A percentile compares a stretch with the other conserved stretches of the same genome.
phyloP scores from a whole-genome alignment of 2,329 filamentous ascomycete species.

The Elsinoe perseae region DNA sequence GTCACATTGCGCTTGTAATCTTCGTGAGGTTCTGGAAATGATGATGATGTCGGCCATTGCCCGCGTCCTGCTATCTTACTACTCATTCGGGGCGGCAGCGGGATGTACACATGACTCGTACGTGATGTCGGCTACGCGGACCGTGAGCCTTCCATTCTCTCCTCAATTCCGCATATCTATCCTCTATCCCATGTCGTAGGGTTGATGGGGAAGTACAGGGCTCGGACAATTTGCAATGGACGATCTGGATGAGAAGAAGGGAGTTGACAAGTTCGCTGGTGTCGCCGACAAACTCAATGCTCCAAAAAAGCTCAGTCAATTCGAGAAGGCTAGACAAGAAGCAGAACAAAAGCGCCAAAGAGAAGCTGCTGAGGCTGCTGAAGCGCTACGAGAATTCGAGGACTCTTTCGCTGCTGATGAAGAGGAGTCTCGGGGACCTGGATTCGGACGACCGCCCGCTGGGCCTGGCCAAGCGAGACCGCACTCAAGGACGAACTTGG shows the following conservation, averaged over 20 bases:
- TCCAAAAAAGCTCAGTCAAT: conserved; percentile 74
- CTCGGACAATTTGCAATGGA: no score
- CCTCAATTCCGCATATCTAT: no score
- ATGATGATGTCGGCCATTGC: no score
- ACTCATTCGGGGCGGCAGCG: no score
- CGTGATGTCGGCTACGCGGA: no score
- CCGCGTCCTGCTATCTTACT: no score
- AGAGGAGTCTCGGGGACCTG: conserved; percentile 23
- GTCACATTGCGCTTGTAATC: neutral
- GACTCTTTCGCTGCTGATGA: conserved; percentile 64
- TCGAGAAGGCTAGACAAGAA: conserved; percentile 82
- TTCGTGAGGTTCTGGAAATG: no score
- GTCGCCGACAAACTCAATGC: conserved; percentile 66
- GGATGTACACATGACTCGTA: no score
- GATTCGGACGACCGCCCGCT: conserved; percentile 24
- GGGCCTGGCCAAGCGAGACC: conserved; percentile 34
- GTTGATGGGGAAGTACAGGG: no score
- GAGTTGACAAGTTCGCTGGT: conserved; percentile 53
- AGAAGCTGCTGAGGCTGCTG: conserved; percentile 79
- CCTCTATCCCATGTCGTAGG: no score
- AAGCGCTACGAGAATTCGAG: conserved; percentile 79
- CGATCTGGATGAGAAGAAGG: conserved; percentile 22
- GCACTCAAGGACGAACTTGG: neutral
- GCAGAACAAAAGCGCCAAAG: conserved; percentile 78
- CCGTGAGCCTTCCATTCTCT: no score